Evolutionary conservation across 257 asterid genomes (phyloP), one percentile per base, ranked within the genome.

Genomic region (Fraxinus excelsior): DNA sequence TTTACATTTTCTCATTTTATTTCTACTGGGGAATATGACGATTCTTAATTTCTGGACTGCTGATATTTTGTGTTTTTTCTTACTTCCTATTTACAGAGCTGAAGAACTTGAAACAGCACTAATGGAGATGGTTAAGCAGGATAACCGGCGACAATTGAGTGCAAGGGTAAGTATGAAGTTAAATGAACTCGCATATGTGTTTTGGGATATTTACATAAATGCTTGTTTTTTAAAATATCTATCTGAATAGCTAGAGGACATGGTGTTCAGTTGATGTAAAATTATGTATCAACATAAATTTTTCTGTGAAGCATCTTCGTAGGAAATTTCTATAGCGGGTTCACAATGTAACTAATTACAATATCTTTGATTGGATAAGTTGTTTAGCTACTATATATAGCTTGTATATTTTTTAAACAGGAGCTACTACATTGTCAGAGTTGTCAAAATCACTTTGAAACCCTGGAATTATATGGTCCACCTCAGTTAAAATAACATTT

Each of bases 51-150:
- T 23, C 26, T 38, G 28, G 67, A 40, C 46, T 26, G 35, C 74
- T 38, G n/a, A 60, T 25, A 7, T 70, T 65, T 42, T 10, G 9
- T 46, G 21, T 66, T 35, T 74, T 13, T 78, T 25, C 6, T 26
- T 62, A 21, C 74, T 76, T 84, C 73, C 37, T 73, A 67, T 42
- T 76, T 73, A 68, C 93, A 96, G 98, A 89, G 97, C 97, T 3
- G 97, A 96, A 87, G 99, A 96, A 85, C 90, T 93, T 70, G 98
- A 96, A 84, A 93, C 97, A 72, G 97, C 99, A 76, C 67, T 96
- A 44, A 91, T 96, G 96, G 99, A 96, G 89, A 91, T 96, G 98
- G 98, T 96, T 78, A 93, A 91, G 82, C 98, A 91, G 87, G 98
- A 96, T 84, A 96, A 95, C 78, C 87, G 99, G 64, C 90, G 97